phyloP scores from a whole-genome alignment of 495 filamentous ascomycete genomes.

The Trichoderma erinaceum region DNA sequence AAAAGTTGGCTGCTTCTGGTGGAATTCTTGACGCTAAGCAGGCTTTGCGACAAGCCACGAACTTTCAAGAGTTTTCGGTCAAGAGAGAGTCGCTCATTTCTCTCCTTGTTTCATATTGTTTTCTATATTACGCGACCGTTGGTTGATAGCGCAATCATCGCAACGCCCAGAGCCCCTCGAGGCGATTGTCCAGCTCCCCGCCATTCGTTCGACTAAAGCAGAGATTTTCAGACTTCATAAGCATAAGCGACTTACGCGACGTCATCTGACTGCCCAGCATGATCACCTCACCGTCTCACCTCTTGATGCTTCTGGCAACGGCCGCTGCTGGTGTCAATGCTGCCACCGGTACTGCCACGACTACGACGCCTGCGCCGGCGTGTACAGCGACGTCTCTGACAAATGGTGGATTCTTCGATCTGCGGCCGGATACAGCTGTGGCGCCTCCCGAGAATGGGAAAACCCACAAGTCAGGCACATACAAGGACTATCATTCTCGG shows the following conservation, averaged over 20 bases:
- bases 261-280: background rate
- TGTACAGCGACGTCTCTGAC: constrained; percentile 70
- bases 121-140: background rate
- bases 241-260: background rate
- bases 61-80: background rate
- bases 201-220: background rate
- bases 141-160: constrained; percentile 4
- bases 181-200: background rate
- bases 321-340: background rate
- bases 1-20: background rate
- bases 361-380: constrained; percentile 44
- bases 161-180: background rate
- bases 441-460: constrained; percentile 50
- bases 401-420: constrained; percentile 81
- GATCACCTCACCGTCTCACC: background rate
- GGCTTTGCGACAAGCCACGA: background rate
- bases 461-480: constrained; percentile 44
- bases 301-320: constrained; percentile 14
- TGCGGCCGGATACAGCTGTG: constrained; percentile 63
- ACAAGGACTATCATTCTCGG: constrained; percentile 72
- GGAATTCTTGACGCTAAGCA: background rate
- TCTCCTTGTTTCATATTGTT: background rate
- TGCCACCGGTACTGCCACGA: constrained; percentile 16
- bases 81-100: background rate
- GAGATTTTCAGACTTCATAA: background rate